Percentiles rank a stretch among this genome's conserved stretches.
Evolutionary conservation across 2,329 filamentous ascomycete species (phyloP).

Genomic region (Neofusicoccum sp.): DNA sequence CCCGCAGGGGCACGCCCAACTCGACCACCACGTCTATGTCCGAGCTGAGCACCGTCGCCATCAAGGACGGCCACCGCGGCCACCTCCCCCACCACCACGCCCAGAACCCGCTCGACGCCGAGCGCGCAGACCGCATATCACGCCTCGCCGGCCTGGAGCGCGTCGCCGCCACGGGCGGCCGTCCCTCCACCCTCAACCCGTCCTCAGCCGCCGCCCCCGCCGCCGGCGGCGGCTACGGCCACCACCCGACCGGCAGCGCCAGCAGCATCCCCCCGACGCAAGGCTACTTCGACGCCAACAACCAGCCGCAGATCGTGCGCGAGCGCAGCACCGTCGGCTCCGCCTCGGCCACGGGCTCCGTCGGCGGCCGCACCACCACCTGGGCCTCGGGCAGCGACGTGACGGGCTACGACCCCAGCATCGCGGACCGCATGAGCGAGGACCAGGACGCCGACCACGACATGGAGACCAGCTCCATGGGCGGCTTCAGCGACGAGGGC

Average conservation of each 20-base stretch:
- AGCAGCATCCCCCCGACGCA: constrained; percentile 45
- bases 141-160: constrained; percentile 89
- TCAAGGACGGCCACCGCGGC: constrained; percentile 93
- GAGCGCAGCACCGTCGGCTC: constrained; percentile 87
- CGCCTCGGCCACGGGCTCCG: constrained; percentile 80
- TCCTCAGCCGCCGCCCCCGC: constrained; percentile 49
- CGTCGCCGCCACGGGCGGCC: constrained; percentile 69
- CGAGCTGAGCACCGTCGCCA: constrained; percentile 86
- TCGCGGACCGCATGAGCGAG: constrained; percentile 65
- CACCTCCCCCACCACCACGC: constrained; percentile 64
- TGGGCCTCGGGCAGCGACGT: constrained; percentile 67
- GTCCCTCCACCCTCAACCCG: constrained; percentile 42
- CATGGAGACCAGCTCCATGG: constrained; percentile 61
- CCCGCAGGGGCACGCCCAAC: constrained; percentile 78
- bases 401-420: constrained; percentile 52
- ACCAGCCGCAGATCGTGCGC: constrained; percentile 62
- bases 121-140: constrained; percentile 92
- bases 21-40: constrained; percentile 90
- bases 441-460: constrained; percentile 60
- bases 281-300: constrained; percentile 78
- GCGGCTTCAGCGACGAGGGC: constrained; percentile 85
- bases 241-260: constrained; percentile 27
- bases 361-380: constrained; percentile 62
- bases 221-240: too few relatives aligned
- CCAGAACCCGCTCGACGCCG: constrained; percentile 77